Conservation (phyloP, 2,329 filamentous ascomycete species). For the Calonectria pseudoreteaudii region DNA sequence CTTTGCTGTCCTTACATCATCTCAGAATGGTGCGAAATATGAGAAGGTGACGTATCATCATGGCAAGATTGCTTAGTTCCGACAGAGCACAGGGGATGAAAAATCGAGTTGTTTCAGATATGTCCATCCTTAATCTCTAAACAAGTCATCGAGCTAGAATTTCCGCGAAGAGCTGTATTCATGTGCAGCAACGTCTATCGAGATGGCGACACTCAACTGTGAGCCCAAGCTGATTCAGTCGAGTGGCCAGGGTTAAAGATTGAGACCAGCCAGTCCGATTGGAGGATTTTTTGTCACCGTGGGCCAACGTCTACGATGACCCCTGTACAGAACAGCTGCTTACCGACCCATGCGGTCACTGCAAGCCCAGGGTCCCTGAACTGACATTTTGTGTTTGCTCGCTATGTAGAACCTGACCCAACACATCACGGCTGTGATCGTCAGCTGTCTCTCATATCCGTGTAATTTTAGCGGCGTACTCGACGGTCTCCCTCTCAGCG, state of each 20-base stretch:
- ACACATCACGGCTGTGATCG: not conserved
- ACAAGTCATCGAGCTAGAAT: not conserved
- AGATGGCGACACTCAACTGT: not conserved
- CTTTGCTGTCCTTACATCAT: not conserved
- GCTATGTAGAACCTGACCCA: not conserved
- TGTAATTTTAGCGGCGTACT: not conserved
- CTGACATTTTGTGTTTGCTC: not conserved
- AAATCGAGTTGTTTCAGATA: conserved; percentile 12
- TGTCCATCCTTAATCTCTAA: not conserved
- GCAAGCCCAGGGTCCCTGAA: not conserved
- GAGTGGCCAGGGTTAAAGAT: not conserved
- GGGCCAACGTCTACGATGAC: not conserved
- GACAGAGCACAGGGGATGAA: not conserved
- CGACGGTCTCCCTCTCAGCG: not conserved
- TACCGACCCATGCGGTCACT: not conserved
- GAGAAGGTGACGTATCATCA: not conserved
- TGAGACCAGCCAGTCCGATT: not conserved
- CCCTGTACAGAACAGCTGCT: not conserved
- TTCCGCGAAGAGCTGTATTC: not conserved
- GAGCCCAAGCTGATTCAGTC: not conserved
- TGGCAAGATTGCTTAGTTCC: conserved; percentile 7
- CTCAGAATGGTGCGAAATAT: conserved; percentile 28
- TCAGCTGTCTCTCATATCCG: not conserved
- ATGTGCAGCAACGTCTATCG: too few species aligned
- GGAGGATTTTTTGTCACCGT: not conserved